Conservation (phyloP, 1,284 basidiomycete genomes). For the Microbotryum saponariae region DNA sequence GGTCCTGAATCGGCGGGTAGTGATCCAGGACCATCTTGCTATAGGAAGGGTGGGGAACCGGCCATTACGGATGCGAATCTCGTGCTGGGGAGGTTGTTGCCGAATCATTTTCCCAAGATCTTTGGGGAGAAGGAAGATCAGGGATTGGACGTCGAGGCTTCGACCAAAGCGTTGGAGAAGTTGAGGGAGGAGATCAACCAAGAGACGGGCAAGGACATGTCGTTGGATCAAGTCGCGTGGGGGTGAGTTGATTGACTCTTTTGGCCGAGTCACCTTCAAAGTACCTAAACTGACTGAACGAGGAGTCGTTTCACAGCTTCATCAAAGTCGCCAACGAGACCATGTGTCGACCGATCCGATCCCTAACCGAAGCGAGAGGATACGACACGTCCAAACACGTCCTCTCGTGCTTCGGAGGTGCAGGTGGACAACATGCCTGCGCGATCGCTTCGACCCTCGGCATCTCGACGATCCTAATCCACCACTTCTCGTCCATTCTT, state of each 20-base stretch:
- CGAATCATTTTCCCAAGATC: slow-evolving; percentile 56
- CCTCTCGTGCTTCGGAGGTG: slow-evolving; percentile 30
- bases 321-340: slow-evolving; percentile 60
- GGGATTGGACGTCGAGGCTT: slow-evolving; percentile 65
- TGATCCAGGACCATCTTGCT: slow-evolving; percentile 57
- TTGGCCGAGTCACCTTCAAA: too few relatives aligned
- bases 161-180: slow-evolving; percentile 55
- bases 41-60: slow-evolving; percentile 71
- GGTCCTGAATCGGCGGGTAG: slow-evolving; percentile 54
- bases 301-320: slow-evolving; percentile 44
- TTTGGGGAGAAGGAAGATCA: slow-evolving; percentile 80
- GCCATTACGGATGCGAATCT: slow-evolving; percentile 83
- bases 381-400: slow-evolving; percentile 26
- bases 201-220: slow-evolving; percentile 43
- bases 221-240: slow-evolving; percentile 79
- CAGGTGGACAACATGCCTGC: slow-evolving; percentile 81
- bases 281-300: too few relatives aligned
- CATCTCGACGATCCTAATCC: slow-evolving; percentile 71
- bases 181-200: slow-evolving; percentile 60
- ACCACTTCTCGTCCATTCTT: slow-evolving; percentile 49
- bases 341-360: slow-evolving; percentile 31
- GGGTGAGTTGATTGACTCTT: slow-evolving; percentile 49
- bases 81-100: slow-evolving; percentile 70
- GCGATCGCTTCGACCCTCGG: slow-evolving; percentile 56
- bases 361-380: slow-evolving; percentile 33